phyloP scores from a whole-genome alignment of 2,329 filamentous ascomycete genomes.

The Aspergillus sp. region DNA sequence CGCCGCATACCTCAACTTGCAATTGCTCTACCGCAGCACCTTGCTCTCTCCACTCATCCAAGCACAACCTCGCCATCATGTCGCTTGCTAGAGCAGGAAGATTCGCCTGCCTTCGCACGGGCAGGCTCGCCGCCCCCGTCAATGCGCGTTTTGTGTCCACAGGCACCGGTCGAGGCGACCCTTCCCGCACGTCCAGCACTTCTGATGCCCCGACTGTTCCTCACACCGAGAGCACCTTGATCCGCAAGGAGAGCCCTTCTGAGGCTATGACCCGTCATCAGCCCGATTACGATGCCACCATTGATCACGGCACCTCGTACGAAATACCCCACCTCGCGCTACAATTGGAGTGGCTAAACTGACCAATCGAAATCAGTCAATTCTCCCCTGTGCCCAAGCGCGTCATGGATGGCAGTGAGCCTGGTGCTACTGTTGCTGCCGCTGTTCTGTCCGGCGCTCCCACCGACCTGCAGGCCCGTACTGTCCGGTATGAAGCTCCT shows the following conservation, averaged over 20 bases:
- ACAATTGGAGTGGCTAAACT: constrained; percentile 20
- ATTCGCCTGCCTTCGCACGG: constrained; percentile 36
- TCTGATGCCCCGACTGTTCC: constrained; percentile 46
- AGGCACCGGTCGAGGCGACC: constrained; percentile 48
- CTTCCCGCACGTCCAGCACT: constrained; percentile 56
- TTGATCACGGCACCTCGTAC: constrained; percentile 91
- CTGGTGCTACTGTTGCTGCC: constrained; percentile 71
- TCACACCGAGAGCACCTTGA: constrained; percentile 47
- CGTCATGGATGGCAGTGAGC: constrained; percentile 88
- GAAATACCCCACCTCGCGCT: constrained; percentile 31
- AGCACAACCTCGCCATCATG: constrained; percentile 52
- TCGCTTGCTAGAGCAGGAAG: constrained; percentile 63
- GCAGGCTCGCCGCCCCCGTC: constrained; percentile 31
- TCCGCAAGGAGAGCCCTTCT: constrained; percentile 52
- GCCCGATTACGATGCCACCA: constrained; percentile 76
- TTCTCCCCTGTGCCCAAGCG: constrained; percentile 90
- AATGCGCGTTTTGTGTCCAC: constrained; percentile 43
- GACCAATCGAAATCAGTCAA: constrained; percentile 57
- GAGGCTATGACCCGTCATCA: constrained; percentile 63
- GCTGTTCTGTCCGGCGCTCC: constrained; percentile 90
- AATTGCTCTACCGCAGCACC: constrained; percentile 36
- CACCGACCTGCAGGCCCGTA: constrained; percentile 87
- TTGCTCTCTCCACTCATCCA: constrained; percentile 20
- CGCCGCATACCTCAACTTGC: constrained; percentile 35
- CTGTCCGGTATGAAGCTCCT: constrained; percentile 68